phyloP scores from a whole-genome alignment of 176 grass and related monocot species.

The Cenchrus purpureus region DNA sequence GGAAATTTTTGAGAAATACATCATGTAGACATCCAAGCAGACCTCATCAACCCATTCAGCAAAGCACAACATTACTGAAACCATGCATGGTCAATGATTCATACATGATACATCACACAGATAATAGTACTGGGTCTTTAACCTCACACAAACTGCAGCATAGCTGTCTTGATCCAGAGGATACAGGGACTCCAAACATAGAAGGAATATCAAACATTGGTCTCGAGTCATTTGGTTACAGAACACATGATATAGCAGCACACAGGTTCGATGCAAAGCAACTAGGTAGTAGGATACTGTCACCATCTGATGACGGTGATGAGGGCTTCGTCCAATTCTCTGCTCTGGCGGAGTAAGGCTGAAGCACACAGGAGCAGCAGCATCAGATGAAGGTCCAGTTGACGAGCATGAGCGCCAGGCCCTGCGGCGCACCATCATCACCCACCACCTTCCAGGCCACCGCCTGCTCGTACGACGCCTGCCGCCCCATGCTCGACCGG shows the following conservation, averaged over 20 bases:
- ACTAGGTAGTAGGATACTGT: not conserved
- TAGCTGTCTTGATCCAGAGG: not conserved
- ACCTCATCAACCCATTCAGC: too few relatives aligned
- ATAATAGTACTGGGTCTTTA: not conserved
- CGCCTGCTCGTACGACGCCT: slow-evolving; percentile 69
- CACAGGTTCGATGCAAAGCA: not conserved
- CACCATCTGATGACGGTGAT: not conserved
- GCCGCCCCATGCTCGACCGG: slow-evolving; percentile 86
- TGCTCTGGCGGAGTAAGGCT: not conserved
- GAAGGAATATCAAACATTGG: not conserved
- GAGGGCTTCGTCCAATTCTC: not conserved
- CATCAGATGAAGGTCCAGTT: slow-evolving; percentile 91
- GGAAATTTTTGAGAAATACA: too few relatives aligned
- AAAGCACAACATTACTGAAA: too few relatives aligned
- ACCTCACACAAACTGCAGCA: not conserved
- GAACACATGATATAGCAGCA: not conserved
- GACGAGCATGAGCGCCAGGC: slow-evolving; percentile 90
- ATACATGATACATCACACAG: not conserved
- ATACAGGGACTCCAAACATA: not conserved
- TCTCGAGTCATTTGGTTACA: not conserved
- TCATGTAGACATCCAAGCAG: too few relatives aligned
- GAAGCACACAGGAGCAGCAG: not conserved
- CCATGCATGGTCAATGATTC: too few relatives aligned
- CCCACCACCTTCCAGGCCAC: slow-evolving; percentile 87
- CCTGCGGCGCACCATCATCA: slow-evolving; percentile 65